Evolutionary conservation across 2,329 filamentous ascomycete species (phyloP).

Genomic region (Arthrobotrys iridis): DNA sequence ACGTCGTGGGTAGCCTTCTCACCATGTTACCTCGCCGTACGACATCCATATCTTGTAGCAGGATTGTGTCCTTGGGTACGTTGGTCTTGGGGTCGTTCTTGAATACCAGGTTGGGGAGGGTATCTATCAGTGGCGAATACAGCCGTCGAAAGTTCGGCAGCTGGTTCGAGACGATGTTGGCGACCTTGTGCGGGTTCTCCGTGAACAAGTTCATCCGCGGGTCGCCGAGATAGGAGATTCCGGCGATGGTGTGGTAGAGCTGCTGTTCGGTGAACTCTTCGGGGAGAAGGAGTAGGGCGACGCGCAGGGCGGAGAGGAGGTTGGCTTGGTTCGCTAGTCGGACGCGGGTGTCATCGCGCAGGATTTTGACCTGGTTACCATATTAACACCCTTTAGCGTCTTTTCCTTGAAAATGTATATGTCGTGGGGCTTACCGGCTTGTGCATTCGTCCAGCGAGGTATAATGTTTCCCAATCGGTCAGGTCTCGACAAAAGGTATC

Average conservation of each 20-base stretch:
- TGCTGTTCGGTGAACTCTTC: conserved; percentile 84
- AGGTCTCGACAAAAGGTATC: conserved; percentile 88
- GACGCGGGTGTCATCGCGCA: conserved; percentile 90
- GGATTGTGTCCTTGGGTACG: conserved; percentile 67
- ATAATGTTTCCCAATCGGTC: conserved; percentile 90
- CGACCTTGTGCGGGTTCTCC: conserved; percentile 90
- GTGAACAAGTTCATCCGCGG: conserved; percentile 92
- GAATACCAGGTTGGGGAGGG: conserved; percentile 87
- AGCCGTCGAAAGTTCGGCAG: conserved; percentile 89
- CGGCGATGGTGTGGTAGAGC: conserved; percentile 89
- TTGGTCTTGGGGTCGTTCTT: conserved; percentile 69
- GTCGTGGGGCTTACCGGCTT: conserved; percentile 72
- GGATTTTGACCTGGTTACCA: conserved; percentile 75
- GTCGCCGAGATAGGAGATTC: conserved; percentile 93
- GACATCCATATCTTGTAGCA: conserved; percentile 93
- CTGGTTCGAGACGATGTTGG: conserved; percentile 93
- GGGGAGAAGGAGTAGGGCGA: conserved; percentile 85
- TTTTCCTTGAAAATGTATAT: background rate
- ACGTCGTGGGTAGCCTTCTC: conserved; percentile 82
- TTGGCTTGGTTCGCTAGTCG: conserved; percentile 96
- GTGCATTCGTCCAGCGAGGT: conserved; percentile 93
- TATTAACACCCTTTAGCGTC: background rate
- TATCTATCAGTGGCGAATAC: conserved; percentile 88
- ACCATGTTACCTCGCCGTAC: conserved; percentile 95
- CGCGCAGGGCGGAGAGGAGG: conserved; percentile 87